Base-by-base conservation (phyloP, 257 asterid genomes). In the Penstemon eatonii region DNA sequence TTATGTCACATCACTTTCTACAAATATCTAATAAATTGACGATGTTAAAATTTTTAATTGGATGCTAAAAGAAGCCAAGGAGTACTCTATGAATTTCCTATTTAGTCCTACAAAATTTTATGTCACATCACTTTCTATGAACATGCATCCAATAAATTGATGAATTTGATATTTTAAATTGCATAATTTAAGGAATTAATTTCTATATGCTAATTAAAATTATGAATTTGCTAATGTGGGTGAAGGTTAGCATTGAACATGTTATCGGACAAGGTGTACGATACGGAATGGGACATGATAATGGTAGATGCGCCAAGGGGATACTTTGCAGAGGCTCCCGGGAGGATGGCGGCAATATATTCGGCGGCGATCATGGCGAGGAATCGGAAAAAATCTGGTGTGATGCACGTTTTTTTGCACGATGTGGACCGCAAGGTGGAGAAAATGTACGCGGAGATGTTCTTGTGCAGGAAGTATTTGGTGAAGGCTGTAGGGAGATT, bases 271-370 rank as follows among this genome's bases (percentile, higher is more conserved):
- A 81, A 81, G 75, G 96, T 92, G 69, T 88, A 90, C 56, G 87
- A 81, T 1, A 88, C 75, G 25, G 95, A 90, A 60, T 92, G 98
- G 97, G 98, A 92, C 77, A 5, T 85, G 75, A 88, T 92, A 57
- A 88, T 92, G 98, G 79, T 92, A 49, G 98, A 88, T 57, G 98
- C 97, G 6, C 98, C 98, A 3, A 75, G 92, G 49, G 98, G 95
- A 0, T 92, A 86, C 73, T 90, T 82, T 56, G 54, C 88, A 60
- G 83, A 83, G 66, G 96, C 95, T 46, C 94, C 97, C 6, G 98
- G 97, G 36, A 76, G 98, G 75, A 93, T 93, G 98, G 84, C 94
- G 9, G 93, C 96, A 51, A 88, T 93, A 12, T 93, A 88, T 64
- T 93, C 97, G 5, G 92, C 90, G 18, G 97, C 96, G 5, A 90